Conservation (phyloP, 1,284 basidiomycete species). For the Golubevia pallescens region DNA sequence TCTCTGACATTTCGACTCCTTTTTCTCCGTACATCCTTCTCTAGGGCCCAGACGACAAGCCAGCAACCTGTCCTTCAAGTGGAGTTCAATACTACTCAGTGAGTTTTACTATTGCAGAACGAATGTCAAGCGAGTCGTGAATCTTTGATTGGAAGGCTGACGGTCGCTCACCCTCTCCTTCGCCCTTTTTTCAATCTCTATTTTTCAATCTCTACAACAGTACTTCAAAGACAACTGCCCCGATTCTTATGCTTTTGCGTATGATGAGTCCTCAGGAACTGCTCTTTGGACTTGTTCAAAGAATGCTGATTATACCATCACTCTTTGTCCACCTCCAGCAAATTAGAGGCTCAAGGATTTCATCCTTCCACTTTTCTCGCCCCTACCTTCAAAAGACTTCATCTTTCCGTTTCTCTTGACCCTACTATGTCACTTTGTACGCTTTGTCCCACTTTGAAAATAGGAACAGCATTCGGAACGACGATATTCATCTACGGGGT, state of each 20-base stretch:
- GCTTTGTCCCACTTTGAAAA: background rate
- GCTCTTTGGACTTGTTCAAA: background rate
- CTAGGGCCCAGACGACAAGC: background rate
- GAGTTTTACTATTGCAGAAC: background rate
- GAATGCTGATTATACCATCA: constrained; percentile 4
- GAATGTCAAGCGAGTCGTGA: background rate
- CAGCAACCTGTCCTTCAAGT: constrained; percentile 14
- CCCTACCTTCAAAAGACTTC: background rate
- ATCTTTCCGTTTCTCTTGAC: background rate
- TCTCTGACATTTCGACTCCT: no score
- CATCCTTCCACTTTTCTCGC: no score
- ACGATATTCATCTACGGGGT: background rate
- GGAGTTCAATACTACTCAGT: constrained; percentile 11
- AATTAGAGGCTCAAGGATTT: no score
- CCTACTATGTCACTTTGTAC: background rate
- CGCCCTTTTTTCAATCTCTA: background rate
- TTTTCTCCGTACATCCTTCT: no score
- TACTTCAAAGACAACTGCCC: constrained; percentile 15
- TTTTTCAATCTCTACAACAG: background rate
- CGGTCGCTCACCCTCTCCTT: background rate
- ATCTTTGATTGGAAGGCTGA: background rate
- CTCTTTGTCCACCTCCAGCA: constrained; percentile 6
- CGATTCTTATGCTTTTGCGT: constrained; percentile 22
- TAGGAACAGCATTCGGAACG: background rate
- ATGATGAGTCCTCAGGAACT: constrained; percentile 14